Base-by-base conservation (phyloP, 805 yeast species). In the Spathaspora sp. region DNA sequence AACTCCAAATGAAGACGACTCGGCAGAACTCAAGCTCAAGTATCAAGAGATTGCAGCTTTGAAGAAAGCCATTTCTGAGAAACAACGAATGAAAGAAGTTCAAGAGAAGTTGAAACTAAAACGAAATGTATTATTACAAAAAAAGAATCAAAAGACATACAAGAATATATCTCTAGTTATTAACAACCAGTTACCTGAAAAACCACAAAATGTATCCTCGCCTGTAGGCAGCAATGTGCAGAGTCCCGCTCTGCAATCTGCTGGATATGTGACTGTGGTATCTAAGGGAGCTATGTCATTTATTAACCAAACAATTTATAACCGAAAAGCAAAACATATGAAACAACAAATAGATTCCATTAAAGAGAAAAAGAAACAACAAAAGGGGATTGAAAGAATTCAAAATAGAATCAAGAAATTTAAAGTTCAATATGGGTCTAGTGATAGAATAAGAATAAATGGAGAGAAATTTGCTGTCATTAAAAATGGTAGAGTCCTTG, bases 401-500 rank as follows among this genome's bases (percentile, higher is more conserved):
- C 53, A 54, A 44, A 64, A 14, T 47, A 60, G 49, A 59, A 64
- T 66, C 16, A 49, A 60, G 14, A 57, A 53, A 49, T 70, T 76
- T 49, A 66, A 68, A 52, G 60, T 61, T 6, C 66, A 68, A 47
- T 69, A 75, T 43, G 80, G 75, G 48, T 61, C 64, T 52, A 73
- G 76, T 49, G 86, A 83, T 57, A 67, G 84, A 40, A 57, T 75
- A 9, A 47, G 58, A 12, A 66, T 81, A 10, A 69, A 72, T 31
- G 76, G 75, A 3, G 68, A 68, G n/a, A 61, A 64, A 31, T 82
- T 70, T 62, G 81, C 82, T 0, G 67, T 76, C 2, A 59, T 72
- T 1, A 60, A 66, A 16, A 62, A 65, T 29, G 82, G 80, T 1
- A 65, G 68, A 3, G 66, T 65, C 47, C 62, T 83, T 31, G 69